phyloP scores from a whole-genome alignment of 768 basidiomycete genomes.

The Rhodotorula graminis region DNA sequence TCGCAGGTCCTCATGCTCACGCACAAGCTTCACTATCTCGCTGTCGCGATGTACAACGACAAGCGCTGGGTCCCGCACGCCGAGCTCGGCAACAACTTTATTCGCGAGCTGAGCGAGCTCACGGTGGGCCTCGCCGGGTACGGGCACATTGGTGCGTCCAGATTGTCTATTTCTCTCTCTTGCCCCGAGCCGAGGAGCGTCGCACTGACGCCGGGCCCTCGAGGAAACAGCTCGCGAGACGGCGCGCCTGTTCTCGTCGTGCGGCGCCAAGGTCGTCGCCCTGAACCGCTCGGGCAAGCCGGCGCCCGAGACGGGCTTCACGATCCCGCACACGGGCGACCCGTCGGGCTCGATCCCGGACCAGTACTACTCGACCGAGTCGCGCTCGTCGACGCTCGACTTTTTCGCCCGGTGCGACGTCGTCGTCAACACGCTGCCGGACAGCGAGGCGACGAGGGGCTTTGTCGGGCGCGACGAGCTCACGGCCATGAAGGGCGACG shows the following conservation, averaged over 20 bases:
- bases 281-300: slow-evolving; percentile 12
- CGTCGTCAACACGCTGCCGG: slow-evolving; percentile 35
- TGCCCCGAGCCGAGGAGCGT: too few relatives aligned
- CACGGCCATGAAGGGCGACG: slow-evolving; percentile 43
- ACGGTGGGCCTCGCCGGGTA: slow-evolving; percentile 32
- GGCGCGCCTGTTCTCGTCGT: slow-evolving; percentile 17
- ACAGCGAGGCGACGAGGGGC: slow-evolving; percentile 1
- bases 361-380: slow-evolving; percentile 21
- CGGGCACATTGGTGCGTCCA: slow-evolving; percentile 28
- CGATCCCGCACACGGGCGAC: slow-evolving; percentile 35
- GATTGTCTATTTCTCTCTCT: too few relatives aligned
- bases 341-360: slow-evolving; percentile 17
- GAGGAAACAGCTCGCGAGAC: slow-evolving; percentile 18
- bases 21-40: slow-evolving; percentile 24
- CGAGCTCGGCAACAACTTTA: slow-evolving; percentile 20
- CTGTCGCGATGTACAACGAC: not conserved
- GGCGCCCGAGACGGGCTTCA: slow-evolving; percentile 16
- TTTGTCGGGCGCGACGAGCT: slow-evolving; percentile 28
- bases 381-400: not conserved
- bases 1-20: slow-evolving; percentile 10
- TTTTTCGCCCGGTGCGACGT: slow-evolving; percentile 34
- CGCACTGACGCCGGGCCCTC: too few relatives aligned
- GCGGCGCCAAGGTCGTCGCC: slow-evolving; percentile 21
- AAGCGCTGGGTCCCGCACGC: slow-evolving; percentile 9
- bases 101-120: slow-evolving; percentile 28